Percentiles rank a stretch among this genome's conserved stretches.
Conservation (phyloP, 108 stramenopile genomes). For the Pseudonitzschia multiseries region DNA sequence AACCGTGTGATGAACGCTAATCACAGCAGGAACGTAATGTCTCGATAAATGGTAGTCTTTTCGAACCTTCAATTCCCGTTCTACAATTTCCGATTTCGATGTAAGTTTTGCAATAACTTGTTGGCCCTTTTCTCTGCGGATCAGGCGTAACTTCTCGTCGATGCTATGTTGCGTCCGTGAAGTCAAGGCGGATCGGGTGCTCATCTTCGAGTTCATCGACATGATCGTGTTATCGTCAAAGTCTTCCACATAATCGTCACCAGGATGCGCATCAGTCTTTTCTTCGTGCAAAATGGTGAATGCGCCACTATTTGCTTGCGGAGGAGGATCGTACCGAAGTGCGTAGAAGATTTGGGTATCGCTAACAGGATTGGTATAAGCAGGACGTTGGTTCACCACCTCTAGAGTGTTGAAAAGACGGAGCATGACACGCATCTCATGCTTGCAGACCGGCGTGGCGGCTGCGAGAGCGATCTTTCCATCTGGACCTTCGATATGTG, state of each 20-base stretch:
- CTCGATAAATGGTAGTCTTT: slow-evolving; percentile 86
- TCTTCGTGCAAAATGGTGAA: slow-evolving; percentile 79
- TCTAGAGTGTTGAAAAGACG: slow-evolving; percentile 91
- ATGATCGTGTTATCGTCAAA: slow-evolving; percentile 79
- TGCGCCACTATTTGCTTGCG: slow-evolving; percentile 50
- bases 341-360: slow-evolving; percentile 91
- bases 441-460: slow-evolving; percentile 87
- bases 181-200: slow-evolving; percentile 68
- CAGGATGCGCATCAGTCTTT: slow-evolving; percentile 43
- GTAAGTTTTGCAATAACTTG: slow-evolving; percentile 89
- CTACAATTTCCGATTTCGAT: slow-evolving; percentile 82
- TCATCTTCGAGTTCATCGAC: slow-evolving; percentile 66
- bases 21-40: slow-evolving; percentile 88
- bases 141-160: slow-evolving; percentile 73
- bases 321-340: slow-evolving; percentile 83
- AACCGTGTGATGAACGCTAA: slow-evolving; percentile 91
- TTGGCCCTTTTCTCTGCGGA: slow-evolving; percentile 84
- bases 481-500: slow-evolving; percentile 83
- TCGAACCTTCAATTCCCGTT: slow-evolving; percentile 80
- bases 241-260: slow-evolving; percentile 83
- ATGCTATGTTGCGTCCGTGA: slow-evolving; percentile 69
- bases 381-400: slow-evolving; percentile 88
- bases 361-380: slow-evolving; percentile 83
- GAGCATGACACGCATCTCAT: slow-evolving; percentile 88
- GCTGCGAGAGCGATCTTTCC: slow-evolving; percentile 82